Percentiles rank a stretch among this genome's conserved stretches.
Conservation (phyloP, 140 eudicot genomes). For the Stevia rebaudiana region DNA sequence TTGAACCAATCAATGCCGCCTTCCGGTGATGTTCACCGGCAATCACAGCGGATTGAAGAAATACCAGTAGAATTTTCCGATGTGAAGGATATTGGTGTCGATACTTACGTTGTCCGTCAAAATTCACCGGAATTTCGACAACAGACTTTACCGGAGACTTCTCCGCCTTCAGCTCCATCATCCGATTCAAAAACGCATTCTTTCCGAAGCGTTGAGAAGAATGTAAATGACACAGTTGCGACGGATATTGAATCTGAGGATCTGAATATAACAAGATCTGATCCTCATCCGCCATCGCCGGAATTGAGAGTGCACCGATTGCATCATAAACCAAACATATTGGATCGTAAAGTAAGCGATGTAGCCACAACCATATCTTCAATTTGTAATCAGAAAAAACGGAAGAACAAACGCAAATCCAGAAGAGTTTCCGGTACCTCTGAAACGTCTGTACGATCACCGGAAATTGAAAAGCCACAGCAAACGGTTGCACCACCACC, state of each 20-base stretch:
- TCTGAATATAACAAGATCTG: background rate
- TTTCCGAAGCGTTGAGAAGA: conserved; percentile 30
- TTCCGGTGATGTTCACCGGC: conserved; percentile 1
- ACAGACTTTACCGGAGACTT: background rate
- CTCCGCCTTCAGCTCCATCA: conserved; percentile 12
- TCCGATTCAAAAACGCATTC: conserved; percentile 34
- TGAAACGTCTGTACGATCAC: conserved; percentile 18
- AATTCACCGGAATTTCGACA: background rate
- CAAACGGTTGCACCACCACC: conserved; percentile 51
- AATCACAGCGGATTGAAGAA: conserved; percentile 17
- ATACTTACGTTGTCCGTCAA: conserved; percentile 15
- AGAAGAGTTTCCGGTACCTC: conserved; percentile 31
- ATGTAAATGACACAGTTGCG: background rate
- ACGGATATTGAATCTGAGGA: conserved; percentile 18
- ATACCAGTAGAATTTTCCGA: conserved; percentile 21
- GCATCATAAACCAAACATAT: conserved; percentile 12
- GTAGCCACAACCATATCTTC: conserved; percentile 65
- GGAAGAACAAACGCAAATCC: conserved; percentile 36
- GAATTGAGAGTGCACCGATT: background rate
- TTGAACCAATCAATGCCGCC: conserved; percentile 3
- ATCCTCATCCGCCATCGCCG: conserved; percentile 20
- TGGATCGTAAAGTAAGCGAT: conserved; percentile 51
- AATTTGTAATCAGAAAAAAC: conserved; percentile 44
- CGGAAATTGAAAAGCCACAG: conserved; percentile 25
- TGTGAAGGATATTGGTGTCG: conserved; percentile 49